Conservation (phyloP, 371 early-diverging fungal genomes). For the Zancudomyces culisetae region DNA sequence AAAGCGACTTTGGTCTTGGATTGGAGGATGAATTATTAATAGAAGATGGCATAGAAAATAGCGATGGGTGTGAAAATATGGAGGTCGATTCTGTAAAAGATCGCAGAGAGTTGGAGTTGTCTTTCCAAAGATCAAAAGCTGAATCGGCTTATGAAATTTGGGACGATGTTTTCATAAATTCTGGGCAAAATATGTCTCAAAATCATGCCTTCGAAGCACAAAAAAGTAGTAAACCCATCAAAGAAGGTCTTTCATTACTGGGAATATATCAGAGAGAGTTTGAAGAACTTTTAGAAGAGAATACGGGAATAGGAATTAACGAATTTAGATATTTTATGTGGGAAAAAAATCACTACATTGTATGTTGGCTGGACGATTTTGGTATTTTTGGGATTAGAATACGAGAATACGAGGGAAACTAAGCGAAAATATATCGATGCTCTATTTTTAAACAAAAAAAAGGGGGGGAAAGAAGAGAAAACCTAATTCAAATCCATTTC, state of each 20-base stretch:
- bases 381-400: conserved; percentile 22
- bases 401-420: conserved; percentile 10
- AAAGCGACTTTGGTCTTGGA: conserved; percentile 11
- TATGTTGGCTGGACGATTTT: conserved; percentile 20
- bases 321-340: conserved; percentile 21
- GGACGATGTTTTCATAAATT: conserved; percentile 10
- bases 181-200: conserved; percentile 6
- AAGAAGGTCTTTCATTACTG: conserved; percentile 16
- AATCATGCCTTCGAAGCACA: conserved; percentile 10
- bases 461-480: background rate
- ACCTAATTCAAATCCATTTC: conserved; percentile 2
- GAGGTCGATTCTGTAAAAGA: background rate
- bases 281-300: conserved; percentile 13
- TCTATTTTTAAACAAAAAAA: background rate
- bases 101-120: conserved; percentile 6
- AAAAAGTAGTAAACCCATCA: conserved; percentile 5
- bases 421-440: background rate
- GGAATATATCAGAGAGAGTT: conserved; percentile 13
- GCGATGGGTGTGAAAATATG: conserved; percentile 6
- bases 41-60: conserved; percentile 10
- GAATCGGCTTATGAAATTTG: conserved; percentile 7
- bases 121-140: conserved; percentile 1
- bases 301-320: conserved; percentile 15
- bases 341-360: conserved; percentile 23
- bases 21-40: conserved; percentile 10